Evolutionary conservation across 2,329 filamentous ascomycete species (phyloP).

Genomic region (Plenodomus tracheiphilus): DNA sequence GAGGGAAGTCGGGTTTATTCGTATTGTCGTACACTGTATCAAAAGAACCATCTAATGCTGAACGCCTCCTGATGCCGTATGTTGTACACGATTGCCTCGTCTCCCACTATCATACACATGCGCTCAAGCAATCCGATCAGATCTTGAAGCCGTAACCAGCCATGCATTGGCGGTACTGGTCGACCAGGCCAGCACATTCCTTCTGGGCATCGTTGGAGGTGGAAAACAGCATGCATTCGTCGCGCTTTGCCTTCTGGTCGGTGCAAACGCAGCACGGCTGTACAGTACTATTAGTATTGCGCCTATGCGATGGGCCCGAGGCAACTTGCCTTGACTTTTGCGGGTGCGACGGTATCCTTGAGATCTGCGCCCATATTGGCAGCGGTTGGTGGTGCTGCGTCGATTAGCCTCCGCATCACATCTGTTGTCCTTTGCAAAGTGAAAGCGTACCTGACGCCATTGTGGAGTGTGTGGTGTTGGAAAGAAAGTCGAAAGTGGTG

Average conservation of each 20-base stretch:
- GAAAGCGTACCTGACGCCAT: constrained; percentile 41
- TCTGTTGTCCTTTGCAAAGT: background rate
- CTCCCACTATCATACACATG: background rate
- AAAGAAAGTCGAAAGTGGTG: constrained; percentile 12
- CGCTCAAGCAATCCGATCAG: constrained; percentile 8
- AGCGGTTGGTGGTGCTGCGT: constrained; percentile 33
- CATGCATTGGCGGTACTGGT: constrained; percentile 91
- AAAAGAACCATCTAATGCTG: constrained; percentile 26
- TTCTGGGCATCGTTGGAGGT: constrained; percentile 77
- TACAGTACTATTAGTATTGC: constrained; percentile 1
- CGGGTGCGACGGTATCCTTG: constrained; percentile 44
- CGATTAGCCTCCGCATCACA: constrained; percentile 11
- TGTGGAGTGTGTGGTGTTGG: constrained; percentile 22
- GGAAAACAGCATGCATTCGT: constrained; percentile 99
- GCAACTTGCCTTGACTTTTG: constrained; percentile 50
- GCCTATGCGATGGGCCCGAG: background rate
- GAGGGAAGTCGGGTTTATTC: constrained; percentile 32
- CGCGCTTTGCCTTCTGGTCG: constrained; percentile 85
- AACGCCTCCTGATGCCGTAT: constrained; percentile 38
- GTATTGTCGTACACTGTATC: constrained; percentile 25
- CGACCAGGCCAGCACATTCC: constrained; percentile 81
- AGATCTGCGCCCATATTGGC: constrained; percentile 53
- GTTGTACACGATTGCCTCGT: constrained; percentile 29
- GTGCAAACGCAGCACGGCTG: constrained; percentile 98
- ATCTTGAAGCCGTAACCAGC: constrained; percentile 84